Conservation (phyloP, 139 green algal genomes). For the Chlorella sp. region DNA sequence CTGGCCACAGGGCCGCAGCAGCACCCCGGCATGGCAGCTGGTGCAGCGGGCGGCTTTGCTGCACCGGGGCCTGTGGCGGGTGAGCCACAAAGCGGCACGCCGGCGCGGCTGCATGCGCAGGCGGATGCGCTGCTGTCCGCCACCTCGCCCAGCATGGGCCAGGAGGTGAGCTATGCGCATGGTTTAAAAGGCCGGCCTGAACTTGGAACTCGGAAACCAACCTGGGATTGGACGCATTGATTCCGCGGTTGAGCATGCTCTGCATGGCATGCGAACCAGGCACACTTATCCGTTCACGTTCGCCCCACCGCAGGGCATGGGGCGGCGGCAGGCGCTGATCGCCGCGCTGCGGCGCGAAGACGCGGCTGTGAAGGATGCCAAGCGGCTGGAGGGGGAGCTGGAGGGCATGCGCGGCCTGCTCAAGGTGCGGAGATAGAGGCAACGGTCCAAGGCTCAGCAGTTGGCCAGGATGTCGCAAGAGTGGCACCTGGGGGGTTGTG, state of each 20-base stretch:
- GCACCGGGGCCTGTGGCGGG: no score
- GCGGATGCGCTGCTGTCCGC: constrained; percentile 6
- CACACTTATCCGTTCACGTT: background rate
- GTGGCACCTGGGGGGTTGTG: no score
- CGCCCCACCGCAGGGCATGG: background rate
- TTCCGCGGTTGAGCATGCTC: no score
- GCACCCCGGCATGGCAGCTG: no score
- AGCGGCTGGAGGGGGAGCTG: constrained; percentile 56
- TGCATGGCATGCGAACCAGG: no score
- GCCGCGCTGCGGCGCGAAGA: constrained; percentile 56
- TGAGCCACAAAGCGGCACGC: constrained; percentile 5
- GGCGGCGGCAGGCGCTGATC: constrained; percentile 34
- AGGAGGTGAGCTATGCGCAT: constrained; percentile 3
- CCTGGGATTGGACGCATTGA: no score
- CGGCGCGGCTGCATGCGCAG: background rate
- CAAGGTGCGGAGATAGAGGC: background rate
- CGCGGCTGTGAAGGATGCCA: constrained; percentile 33
- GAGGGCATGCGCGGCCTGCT: constrained; percentile 52
- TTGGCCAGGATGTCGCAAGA: no score
- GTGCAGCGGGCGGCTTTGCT: no score
- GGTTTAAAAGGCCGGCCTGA: no score
- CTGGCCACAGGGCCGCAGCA: background rate
- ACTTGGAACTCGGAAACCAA: no score
- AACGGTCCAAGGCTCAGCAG: no score
- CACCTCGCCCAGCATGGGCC: background rate